Evolutionary conservation across 768 basidiomycete species (phyloP).

Genomic region (Lentinula raphanica): DNA sequence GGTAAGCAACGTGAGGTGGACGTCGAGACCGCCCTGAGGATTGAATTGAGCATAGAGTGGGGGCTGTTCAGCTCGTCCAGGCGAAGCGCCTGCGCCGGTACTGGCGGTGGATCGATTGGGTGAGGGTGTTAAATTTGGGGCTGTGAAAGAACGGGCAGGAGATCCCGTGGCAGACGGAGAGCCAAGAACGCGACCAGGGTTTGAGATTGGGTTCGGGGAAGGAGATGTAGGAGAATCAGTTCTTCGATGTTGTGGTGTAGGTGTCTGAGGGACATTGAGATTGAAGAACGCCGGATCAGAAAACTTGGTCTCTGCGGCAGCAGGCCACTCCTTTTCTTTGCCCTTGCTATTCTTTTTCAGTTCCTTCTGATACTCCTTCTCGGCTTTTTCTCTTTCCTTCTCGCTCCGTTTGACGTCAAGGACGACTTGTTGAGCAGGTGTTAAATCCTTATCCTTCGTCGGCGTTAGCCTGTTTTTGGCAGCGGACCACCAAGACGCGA

Average conservation of each 20-base stretch:
- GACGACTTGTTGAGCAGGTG: slow-evolving; percentile 81
- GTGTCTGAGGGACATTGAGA: slow-evolving; percentile 42
- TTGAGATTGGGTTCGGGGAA: slow-evolving; percentile 33
- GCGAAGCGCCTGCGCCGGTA: slow-evolving; percentile 18
- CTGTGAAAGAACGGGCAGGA: neutral
- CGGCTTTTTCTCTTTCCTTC: slow-evolving; percentile 38
- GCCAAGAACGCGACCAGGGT: neutral
- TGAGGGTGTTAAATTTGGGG: slow-evolving; percentile 4
- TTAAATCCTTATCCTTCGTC: slow-evolving; percentile 74
- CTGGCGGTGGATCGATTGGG: slow-evolving; percentile 11
- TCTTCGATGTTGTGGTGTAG: slow-evolving; percentile 42
- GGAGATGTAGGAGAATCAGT: slow-evolving; percentile 58
- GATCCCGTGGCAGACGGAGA: slow-evolving; percentile 3
- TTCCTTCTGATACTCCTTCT: slow-evolving; percentile 16
- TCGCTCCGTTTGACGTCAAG: slow-evolving; percentile 66
- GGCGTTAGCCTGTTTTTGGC: slow-evolving; percentile 76
- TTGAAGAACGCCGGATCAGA: slow-evolving; percentile 55
- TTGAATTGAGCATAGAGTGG: slow-evolving; percentile 78
- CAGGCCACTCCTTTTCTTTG: slow-evolving; percentile 55
- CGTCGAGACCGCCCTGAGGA: slow-evolving; percentile 64
- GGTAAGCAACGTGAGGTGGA: slow-evolving; percentile 66
- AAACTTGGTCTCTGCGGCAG: slow-evolving; percentile 45
- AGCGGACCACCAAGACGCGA: slow-evolving; percentile 62
- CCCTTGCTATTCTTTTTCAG: slow-evolving; percentile 29
- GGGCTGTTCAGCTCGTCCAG: slow-evolving; percentile 47